These are phyloP conservation scores for Tricholoma sp. DNA, from an alignment of 768 basidiomycete species.

Conservation along the genomic window DNA sequence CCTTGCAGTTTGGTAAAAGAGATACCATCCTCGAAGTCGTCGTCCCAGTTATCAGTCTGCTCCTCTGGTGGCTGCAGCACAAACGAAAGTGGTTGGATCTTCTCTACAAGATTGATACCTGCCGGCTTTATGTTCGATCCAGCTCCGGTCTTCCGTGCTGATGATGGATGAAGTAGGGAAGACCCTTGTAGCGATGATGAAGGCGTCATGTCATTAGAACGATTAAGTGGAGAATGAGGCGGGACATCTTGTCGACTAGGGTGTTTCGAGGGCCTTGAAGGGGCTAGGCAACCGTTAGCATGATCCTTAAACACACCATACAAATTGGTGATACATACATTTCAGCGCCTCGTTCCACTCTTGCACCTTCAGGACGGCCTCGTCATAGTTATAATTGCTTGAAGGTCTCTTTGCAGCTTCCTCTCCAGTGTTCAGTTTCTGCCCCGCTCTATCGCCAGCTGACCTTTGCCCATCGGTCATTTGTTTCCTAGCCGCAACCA, in stretches of 20 bases:
- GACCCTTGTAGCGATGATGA: conserved; percentile 25
- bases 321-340: conserved; percentile 42
- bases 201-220: conserved; percentile 27
- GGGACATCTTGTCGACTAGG: conserved; percentile 41
- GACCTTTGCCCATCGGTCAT: conserved; percentile 39
- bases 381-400: conserved; percentile 88
- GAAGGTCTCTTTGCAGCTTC: conserved; percentile 39
- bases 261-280: conserved; percentile 70
- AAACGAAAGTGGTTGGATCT: conserved; percentile 61
- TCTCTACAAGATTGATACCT: conserved; percentile 41
- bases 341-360: conserved; percentile 98
- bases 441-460: conserved; percentile 26
- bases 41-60: conserved; percentile 96
- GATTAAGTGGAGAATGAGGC: conserved; percentile 42
- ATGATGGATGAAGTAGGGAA: conserved; percentile 22
- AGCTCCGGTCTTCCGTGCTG: conserved; percentile 30
- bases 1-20: conserved; percentile 82
- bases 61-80: conserved; percentile 73
- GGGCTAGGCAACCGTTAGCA: conserved; percentile 39
- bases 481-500: conserved; percentile 80
- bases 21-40: conserved; percentile 94
- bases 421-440: conserved; percentile 27
- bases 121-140: conserved; percentile 27
- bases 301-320: conserved; percentile 7
- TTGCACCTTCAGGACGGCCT: conserved; percentile 91